Evolutionary conservation across 352 stramenopile genomes (phyloP), one percentile per base, ranked within the genome.

Genomic region (Phytophthora fragariae): DNA sequence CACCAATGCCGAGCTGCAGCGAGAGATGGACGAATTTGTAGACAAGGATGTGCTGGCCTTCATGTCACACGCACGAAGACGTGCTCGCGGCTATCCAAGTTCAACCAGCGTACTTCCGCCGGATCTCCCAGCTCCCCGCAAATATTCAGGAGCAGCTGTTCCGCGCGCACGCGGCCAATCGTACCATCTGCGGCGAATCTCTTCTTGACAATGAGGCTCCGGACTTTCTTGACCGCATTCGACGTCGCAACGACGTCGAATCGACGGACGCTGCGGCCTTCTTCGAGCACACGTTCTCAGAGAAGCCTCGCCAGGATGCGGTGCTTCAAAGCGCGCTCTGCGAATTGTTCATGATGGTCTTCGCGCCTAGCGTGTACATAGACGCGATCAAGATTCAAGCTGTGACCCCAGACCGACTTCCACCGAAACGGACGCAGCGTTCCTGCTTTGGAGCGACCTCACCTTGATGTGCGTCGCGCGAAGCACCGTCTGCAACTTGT

Each of bases 351-450:
- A 5, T 62, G 35, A 66, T 61, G 57, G n/a, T 62, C 19, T 66
- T 62, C 29, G 29, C 65, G 17, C 57, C 65, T 24, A 33, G 7
- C 0, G 10, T 66, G 8, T 72, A 72, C 50, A 46, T 66, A 3
- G 57, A 72, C 17, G 57, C 65, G 11, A n/a, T 66, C 2, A 72
- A 72, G 39, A 19, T 71, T n/a, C 46, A 66, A 39, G 37, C 37
- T 0, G 7, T 61, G 17, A 12, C 35, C 27, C 55, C 29, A 33
- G 8, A 1, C 8, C n/a, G 7, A 3, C 14, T 31, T 4, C 35
- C 55, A 11, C 19, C 55, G 5, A 61, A 61, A 9, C 55, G 55
- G 7, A 8, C n/a, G n/a, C n/a, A n/a, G n/a, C 47, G 4, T 72
- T 66, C 37, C 9, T 62, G 12, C 27, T 72, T 0, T 72, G 65